These are phyloP conservation scores for Collariella sp. DNA, from an alignment of 495 filamentous ascomycete species.

Conservation along the genomic window DNA sequence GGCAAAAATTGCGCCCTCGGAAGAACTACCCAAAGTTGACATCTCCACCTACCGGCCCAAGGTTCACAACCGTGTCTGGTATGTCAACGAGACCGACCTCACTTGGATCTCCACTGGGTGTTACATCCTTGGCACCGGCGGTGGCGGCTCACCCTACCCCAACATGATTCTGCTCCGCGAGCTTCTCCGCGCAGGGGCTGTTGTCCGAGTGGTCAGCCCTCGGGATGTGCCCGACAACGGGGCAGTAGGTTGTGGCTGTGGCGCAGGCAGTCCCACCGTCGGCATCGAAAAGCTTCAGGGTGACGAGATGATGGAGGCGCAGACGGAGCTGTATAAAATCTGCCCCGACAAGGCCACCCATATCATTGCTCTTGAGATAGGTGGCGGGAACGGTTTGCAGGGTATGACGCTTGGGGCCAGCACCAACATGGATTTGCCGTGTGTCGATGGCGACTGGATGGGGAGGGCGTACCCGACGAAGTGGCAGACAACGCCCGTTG, in stretches of 20 bases:
- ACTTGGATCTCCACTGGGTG: conserved; percentile 50
- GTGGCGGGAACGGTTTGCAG: conserved; percentile 47
- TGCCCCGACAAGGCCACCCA: conserved; percentile 24
- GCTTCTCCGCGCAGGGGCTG: conserved; percentile 39
- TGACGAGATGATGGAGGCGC: conserved; percentile 43
- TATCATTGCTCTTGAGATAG: conserved; percentile 46
- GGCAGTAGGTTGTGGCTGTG: conserved; percentile 38
- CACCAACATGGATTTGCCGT: conserved; percentile 40
- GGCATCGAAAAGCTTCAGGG: conserved; percentile 45
- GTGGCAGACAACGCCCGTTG: conserved; percentile 49
- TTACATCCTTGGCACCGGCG: conserved; percentile 54
- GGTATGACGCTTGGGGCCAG: conserved; percentile 38
- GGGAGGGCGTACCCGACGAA: conserved; percentile 49
- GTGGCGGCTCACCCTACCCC: conserved; percentile 46
- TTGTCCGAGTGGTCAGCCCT: conserved; percentile 40
- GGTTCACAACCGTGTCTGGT: conserved; percentile 46
- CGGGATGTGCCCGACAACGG: conserved; percentile 37
- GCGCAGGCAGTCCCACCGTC: conserved; percentile 43
- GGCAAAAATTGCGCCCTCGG: not conserved
- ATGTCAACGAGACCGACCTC: conserved; percentile 48
- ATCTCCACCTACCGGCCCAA: conserved; percentile 42
- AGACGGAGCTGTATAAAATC: conserved; percentile 39
- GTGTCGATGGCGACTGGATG: conserved; percentile 51
- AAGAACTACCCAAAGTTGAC: conserved; percentile 26
- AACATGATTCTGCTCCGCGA: conserved; percentile 36